Evolutionary conservation across 345 rosid genomes (phyloP).

Genomic region (Salix purpurea): DNA sequence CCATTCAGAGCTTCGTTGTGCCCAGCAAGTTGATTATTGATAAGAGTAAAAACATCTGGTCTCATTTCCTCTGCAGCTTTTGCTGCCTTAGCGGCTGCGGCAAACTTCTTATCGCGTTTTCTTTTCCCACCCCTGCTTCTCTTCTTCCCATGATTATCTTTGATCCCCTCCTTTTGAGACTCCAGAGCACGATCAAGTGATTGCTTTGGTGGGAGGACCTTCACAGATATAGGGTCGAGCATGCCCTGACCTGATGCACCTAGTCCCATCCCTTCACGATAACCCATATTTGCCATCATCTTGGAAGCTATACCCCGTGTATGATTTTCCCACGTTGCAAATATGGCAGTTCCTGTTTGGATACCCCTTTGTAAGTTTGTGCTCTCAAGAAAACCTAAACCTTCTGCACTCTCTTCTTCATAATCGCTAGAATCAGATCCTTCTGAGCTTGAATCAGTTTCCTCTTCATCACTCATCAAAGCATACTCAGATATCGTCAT

Average conservation of each 20-base stretch:
- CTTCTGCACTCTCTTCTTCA: constrained; percentile 55
- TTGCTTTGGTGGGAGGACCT: constrained; percentile 77
- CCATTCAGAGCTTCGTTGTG: constrained; percentile 36
- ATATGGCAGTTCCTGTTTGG: constrained; percentile 71
- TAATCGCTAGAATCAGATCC: constrained; percentile 53
- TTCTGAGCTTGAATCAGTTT: constrained; percentile 50
- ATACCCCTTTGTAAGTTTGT: constrained; percentile 50
- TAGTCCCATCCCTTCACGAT: constrained; percentile 90
- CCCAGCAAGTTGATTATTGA: constrained; percentile 57
- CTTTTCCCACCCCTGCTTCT: constrained; percentile 89
- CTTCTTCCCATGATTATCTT: constrained; percentile 48
- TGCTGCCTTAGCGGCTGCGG: constrained; percentile 62
- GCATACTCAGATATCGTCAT: constrained; percentile 62
- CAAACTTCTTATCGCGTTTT: constrained; percentile 78
- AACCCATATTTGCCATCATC: constrained; percentile 98
- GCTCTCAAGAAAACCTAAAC: constrained; percentile 67
- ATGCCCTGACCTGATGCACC: constrained; percentile 86
- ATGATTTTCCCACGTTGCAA: constrained; percentile 97
- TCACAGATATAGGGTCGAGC: constrained; percentile 70
- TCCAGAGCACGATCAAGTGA: constrained; percentile 73
- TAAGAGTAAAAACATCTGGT: constrained; percentile 77
- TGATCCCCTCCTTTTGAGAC: constrained; percentile 41
- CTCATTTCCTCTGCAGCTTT: constrained; percentile 51
- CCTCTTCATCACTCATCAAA: constrained; percentile 51
- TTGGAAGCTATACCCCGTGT: constrained; percentile 90